phyloP scores from a whole-genome alignment of 495 filamentous ascomycete species.

The Cryomyces minteri region DNA sequence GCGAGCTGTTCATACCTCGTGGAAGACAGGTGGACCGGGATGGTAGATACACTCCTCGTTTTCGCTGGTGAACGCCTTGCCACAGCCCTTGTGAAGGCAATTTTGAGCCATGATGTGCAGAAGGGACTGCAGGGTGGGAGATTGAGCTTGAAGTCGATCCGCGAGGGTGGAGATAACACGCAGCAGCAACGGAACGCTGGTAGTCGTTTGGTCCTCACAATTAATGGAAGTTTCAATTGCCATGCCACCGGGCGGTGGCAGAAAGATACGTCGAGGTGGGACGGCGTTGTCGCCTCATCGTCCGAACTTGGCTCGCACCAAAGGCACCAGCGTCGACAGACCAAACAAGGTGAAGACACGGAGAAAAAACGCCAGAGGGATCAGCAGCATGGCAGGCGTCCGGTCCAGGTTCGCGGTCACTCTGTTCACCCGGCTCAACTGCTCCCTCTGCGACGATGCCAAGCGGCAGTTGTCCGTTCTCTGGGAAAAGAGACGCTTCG shows the following conservation, averaged over 20 bases:
- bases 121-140: too few species aligned
- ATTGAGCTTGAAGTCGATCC: too few species aligned
- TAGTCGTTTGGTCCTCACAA: too few species aligned
- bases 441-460: constrained; percentile 62
- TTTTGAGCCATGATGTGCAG: constrained; percentile 33
- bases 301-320: background rate
- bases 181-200: too few species aligned
- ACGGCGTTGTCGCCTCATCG: constrained; percentile 12
- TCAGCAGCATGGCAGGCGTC: constrained; percentile 25
- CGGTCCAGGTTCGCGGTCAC: constrained; percentile 35
- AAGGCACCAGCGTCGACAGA: too few species aligned
- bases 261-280: too few species aligned
- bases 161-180: too few species aligned
- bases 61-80: constrained; percentile 66
- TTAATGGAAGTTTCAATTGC: too few species aligned
- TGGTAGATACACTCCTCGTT: constrained; percentile 84
- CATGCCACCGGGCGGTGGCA: too few species aligned
- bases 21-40: constrained; percentile 85
- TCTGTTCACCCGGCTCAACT: constrained; percentile 64
- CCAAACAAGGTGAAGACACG: too few species aligned
- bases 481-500: constrained; percentile 49
- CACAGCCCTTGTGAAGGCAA: constrained; percentile 92
- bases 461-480: constrained; percentile 52
- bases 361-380: constrained; percentile 1
- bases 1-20: constrained; percentile 31